Evolutionary conservation across 352 stramenopile genomes (phyloP), one percentile per base, ranked within the genome.

Genomic region (Phytophthora podocarpi): DNA sequence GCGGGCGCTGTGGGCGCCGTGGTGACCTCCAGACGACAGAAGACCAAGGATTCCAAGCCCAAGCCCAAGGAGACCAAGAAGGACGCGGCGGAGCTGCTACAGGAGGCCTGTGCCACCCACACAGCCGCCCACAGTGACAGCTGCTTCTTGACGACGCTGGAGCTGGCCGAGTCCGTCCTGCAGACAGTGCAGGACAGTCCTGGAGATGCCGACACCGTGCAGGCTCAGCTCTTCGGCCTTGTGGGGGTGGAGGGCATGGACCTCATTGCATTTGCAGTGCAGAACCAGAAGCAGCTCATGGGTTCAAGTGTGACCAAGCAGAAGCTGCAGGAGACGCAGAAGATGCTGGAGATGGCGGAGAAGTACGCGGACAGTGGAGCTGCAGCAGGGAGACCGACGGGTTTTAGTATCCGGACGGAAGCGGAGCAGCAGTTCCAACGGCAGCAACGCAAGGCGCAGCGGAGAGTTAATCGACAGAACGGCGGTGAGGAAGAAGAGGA

Each of bases 171-270:
- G 53, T 81, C 80, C 15, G 72, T 92, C 26, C 56, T 90, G 16
- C 82, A 95, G 61, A 90, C 71, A 1, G 64, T 87, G 15, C 74
- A 84, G 32, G 76, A 85, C 18, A 74, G 75, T 59, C 58, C 45
- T 28, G 62, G 64, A 26, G 76, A 91, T 54, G 68, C 76, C 1
- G 83, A 95, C 45, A 69, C 70, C 7, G 70, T 90, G 16, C 83
- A 93, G 48, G 70, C 76, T 64, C 83, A 91, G 47, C 73, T 95
- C 41, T 95, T 95, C 50, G 78, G 84, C 2, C 84, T 95, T 36
- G 79, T 95, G 1, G 86, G 86, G n/a, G 83, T 91, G 15, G 84
- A 95, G 42, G 84, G 86, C 60, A 90, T 95, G 80, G 84, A 93
- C 28, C 58, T 95, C 11, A 95, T 95, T 51, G 74, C 85, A 10